A percentile compares a stretch with the other conserved stretches of the same genome.
Evolutionary conservation across 345 rosid genomes (phyloP).

Genomic region (Gossypium stocksii): DNA sequence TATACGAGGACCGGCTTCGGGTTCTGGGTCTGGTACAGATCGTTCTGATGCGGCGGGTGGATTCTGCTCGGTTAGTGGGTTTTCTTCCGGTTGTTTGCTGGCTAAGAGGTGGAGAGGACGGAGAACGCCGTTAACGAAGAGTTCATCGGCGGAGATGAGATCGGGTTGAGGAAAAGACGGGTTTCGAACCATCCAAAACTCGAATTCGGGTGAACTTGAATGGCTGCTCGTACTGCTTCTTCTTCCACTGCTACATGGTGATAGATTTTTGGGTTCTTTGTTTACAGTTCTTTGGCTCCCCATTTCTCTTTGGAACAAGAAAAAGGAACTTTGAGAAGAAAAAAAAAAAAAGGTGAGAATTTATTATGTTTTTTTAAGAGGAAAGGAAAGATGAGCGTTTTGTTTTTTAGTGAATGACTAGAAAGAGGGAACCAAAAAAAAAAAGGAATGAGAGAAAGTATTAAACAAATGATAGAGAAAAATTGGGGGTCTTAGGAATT

Average conservation of each 20-base stretch:
- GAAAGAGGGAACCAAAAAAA: slow-evolving; percentile 1
- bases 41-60: slow-evolving; percentile 16
- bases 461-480: background rate
- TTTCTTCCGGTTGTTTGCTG: slow-evolving; percentile 13
- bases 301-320: slow-evolving; percentile 23
- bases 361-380: background rate
- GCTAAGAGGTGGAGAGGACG: slow-evolving; percentile 42
- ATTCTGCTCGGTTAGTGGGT: slow-evolving; percentile 20
- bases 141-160: slow-evolving; percentile 42
- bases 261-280: slow-evolving; percentile 11
- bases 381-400: background rate
- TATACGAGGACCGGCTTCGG: slow-evolving; percentile 12
- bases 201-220: slow-evolving; percentile 47
- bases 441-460: slow-evolving; percentile 23
- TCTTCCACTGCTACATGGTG: slow-evolving; percentile 20
- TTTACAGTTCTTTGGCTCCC: slow-evolving; percentile 27
- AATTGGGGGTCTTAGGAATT: background rate
- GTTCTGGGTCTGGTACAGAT: slow-evolving; percentile 8
- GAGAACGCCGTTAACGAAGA: slow-evolving; percentile 44
- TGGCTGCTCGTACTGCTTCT: slow-evolving; percentile 19
- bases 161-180: slow-evolving; percentile 34
- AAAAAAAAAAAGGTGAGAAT: background rate
- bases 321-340: background rate
- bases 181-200: slow-evolving; percentile 49
- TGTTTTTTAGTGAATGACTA: background rate